Evolutionary conservation across 2,329 filamentous ascomycete species (phyloP), one percentile per base, ranked within the genome.

Genomic region (Coniochaeta pulveracea): DNA sequence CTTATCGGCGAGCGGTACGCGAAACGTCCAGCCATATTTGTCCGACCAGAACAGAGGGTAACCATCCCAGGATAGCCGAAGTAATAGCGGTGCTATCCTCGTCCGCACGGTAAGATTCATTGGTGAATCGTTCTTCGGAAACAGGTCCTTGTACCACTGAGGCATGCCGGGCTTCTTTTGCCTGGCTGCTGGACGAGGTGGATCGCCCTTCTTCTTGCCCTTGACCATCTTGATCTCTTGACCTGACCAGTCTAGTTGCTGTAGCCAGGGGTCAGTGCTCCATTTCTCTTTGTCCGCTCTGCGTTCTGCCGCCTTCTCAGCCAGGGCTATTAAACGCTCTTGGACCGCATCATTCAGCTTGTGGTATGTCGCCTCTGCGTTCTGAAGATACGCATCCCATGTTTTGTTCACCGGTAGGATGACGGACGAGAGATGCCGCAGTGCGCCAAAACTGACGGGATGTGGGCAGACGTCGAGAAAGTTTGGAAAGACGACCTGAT

Each of bases 81-180:
- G 63, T 10, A 98, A 61, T 12, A 98, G 61, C 0, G 91, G 86
- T 1, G 91, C 83, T 46, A 95, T 77, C 34, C 93, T 75, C 21
- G 86, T 93, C 28, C 93, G 75, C 0, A 96, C 88, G 0, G 84
- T 85, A 12, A 98, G 61, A 38, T 66, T 78, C 37, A 95, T 91
- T 27, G 71, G 71, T 0, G 69, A 61, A 37, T 76, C 72, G 16
- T 60, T 78, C 36, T 76, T 85, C 2, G 69, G 46, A 46, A 93
- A 94, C 2, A 98, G 63, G 51, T 86, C 85, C 49, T 91, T 95
- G 59, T 94, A 98, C 91, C 91, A 98, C 43, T 82, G 71, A 0
- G 91, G 91, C 81, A 84, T 91, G 10, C 91, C 91, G 0, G 89
- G 88, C 60, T 81, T 85, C 65, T 96, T 98, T 53, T 98, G 91